Evolutionary conservation across 768 basidiomycete species (phyloP).

Genomic region (Rhodotorula toruloides): DNA sequence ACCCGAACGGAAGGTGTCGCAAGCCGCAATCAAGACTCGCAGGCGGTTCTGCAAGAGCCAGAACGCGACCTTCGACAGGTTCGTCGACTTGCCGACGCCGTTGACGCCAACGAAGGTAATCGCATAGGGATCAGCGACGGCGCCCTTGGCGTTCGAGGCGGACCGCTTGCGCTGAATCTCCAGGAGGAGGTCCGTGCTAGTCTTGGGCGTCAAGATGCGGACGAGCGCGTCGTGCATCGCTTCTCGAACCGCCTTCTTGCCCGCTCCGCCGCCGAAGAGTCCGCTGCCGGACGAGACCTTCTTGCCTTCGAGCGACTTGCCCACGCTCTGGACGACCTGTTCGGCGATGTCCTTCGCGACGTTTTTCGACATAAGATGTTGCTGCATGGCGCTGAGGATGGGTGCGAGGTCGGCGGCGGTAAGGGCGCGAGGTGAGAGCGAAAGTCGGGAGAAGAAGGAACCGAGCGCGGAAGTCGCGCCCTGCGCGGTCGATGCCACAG

Average conservation of each 20-base stretch:
- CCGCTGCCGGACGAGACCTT: constrained; percentile 49
- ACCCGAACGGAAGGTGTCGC: constrained; percentile 92
- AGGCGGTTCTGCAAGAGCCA: constrained; percentile 96
- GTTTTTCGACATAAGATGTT: constrained; percentile 97
- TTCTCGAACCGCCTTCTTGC: constrained; percentile 53
- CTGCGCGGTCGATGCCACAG: background rate
- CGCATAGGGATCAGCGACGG: constrained; percentile 65
- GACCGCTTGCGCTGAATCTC: constrained; percentile 82
- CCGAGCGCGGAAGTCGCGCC: constrained; percentile 10
- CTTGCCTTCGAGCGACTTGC: constrained; percentile 78
- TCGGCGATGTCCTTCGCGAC: constrained; percentile 93
- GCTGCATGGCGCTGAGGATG: constrained; percentile 88
- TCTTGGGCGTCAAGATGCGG: constrained; percentile 89
- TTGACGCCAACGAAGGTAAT: constrained; percentile 98
- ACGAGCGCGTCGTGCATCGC: constrained; percentile 84
- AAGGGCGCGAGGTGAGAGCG: constrained; percentile 49
- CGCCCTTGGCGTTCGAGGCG: constrained; percentile 40
- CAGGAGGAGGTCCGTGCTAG: constrained; percentile 89
- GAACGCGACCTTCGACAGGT: constrained; percentile 95
- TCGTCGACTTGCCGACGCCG: constrained; percentile 97
- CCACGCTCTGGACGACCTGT: constrained; percentile 91
- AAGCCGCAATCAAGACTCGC: constrained; percentile 91
- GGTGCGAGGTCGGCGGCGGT: constrained; percentile 78
- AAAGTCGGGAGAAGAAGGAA: constrained; percentile 37
- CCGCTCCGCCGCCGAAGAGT: constrained; percentile 60